These are phyloP conservation scores for Fusarium compactum DNA, from an alignment of 2,329 filamentous ascomycete species.

Conservation along the genomic window DNA sequence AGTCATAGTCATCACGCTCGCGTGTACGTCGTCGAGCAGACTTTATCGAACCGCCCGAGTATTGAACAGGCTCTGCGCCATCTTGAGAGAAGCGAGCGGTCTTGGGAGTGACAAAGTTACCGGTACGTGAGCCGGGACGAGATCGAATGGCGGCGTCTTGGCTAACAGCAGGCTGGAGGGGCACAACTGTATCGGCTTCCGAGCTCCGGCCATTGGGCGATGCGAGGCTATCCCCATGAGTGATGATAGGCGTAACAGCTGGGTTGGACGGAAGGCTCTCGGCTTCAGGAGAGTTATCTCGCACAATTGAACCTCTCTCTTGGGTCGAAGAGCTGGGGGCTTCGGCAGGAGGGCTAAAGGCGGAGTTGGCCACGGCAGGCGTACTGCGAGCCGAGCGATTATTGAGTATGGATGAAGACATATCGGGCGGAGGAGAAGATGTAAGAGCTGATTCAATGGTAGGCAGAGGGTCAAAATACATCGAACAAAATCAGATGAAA, in stretches of 20 bases:
- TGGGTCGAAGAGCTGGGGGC: slow-evolving; percentile 19
- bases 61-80: slow-evolving; percentile 41
- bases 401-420: slow-evolving; percentile 37
- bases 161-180: slow-evolving; percentile 37
- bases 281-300: slow-evolving; percentile 18
- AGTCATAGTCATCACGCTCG: slow-evolving; percentile 43
- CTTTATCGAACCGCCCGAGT: slow-evolving; percentile 36
- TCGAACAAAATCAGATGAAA: slow-evolving; percentile 15
- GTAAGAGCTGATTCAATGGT: slow-evolving; percentile 35
- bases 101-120: slow-evolving; percentile 31
- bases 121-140: slow-evolving; percentile 36
- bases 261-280: slow-evolving; percentile 18
- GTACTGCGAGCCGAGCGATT: slow-evolving; percentile 45
- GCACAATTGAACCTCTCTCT: slow-evolving; percentile 31
- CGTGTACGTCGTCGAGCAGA: slow-evolving; percentile 40
- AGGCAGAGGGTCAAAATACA: slow-evolving; percentile 33
- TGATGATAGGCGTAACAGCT: slow-evolving; percentile 22
- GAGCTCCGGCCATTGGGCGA: slow-evolving; percentile 19
- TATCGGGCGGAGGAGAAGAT: slow-evolving; percentile 25
- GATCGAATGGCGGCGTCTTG: slow-evolving; percentile 35
- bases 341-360: slow-evolving; percentile 40
- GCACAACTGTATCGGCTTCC: slow-evolving; percentile 39
- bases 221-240: slow-evolving; percentile 14
- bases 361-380: slow-evolving; percentile 33
- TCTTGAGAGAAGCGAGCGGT: slow-evolving; percentile 38